Evolutionary conservation across 352 stramenopile genomes (phyloP), one percentile per base, ranked within the genome.

Genomic region (Globisporangium nunn): DNA sequence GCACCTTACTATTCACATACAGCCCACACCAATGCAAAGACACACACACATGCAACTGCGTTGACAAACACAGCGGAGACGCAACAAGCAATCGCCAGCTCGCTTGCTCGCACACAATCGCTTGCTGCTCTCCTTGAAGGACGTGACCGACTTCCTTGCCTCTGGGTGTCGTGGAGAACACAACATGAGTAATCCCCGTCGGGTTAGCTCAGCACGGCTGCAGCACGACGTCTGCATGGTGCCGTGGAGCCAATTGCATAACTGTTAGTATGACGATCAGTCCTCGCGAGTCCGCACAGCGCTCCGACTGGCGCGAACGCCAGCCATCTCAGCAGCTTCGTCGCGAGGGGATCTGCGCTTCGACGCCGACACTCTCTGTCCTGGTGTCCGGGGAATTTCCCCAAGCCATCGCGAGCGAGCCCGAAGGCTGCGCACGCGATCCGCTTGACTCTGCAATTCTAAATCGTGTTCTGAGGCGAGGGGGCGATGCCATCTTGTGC

Each of bases 111-210:
- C 52, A 44, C 52, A 4, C 41, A 29, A 28, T 31, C 52, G 29
- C 28, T 2, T 35, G 11, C 15, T 10, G 28, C 47, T 52, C 47
- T 28, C 7, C 47, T 39, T 54, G 6, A 15, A 23, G 8, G 46
- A 35, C 23, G 46, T 14, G 18, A 33, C 6, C 46, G 11, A 4
- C 35, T 62, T 40, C 14, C 53, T 11, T 28, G 7, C 28, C 28
- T 55, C 46, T 72, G 78, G 75, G 79, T 90, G 82, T 92, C 82
- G 79, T 87, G 82, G 80, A 93, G 82, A 93, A 93, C 82, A 93
- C 82, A 84, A 93, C 81, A 87, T 93, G 82, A 93, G 82, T 93
- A 88, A 93, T 89, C 82, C 82, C 82, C 82, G 82, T 93, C 80
- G 82, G 78, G 82, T 93, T 93, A 91, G 81, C 82, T 90, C 78